A percentile compares a stretch with the other conserved stretches of the same genome.
phyloP scores from a whole-genome alignment of 345 rosid species.

The Iberis pinnata region DNA sequence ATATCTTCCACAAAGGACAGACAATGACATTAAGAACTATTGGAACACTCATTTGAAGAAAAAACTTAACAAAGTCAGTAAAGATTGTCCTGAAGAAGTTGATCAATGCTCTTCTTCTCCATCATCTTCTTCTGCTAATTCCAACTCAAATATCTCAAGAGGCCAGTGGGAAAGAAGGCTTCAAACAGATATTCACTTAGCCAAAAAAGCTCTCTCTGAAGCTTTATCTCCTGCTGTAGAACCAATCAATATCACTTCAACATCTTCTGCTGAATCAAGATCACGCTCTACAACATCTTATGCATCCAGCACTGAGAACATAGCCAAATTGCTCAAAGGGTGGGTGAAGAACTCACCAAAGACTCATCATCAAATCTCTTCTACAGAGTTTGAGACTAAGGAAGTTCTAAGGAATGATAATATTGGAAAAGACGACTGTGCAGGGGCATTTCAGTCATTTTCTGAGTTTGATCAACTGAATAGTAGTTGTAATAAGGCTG shows the following conservation, averaged over 20 bases:
- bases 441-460: constrained; percentile 41
- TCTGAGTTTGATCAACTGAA: constrained; percentile 42
- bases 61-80: constrained; percentile 38
- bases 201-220: constrained; percentile 55
- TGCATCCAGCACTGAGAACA: constrained; percentile 66
- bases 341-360: constrained; percentile 46
- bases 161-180: constrained; percentile 82
- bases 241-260: constrained; percentile 15
- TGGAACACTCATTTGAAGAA: not conserved
- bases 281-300: constrained; percentile 33
- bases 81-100: constrained; percentile 19
- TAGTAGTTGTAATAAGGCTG: constrained; percentile 29
- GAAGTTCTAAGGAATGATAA: constrained; percentile 21
- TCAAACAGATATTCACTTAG: constrained; percentile 64
- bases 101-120: constrained; percentile 29
- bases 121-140: constrained; percentile 28
- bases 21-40: constrained; percentile 73
- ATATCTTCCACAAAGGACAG: constrained; percentile 77
- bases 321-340: constrained; percentile 59
- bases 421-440: constrained; percentile 16
- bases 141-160: constrained; percentile 37
- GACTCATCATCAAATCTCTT: constrained; percentile 22
- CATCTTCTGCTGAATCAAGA: constrained; percentile 29
- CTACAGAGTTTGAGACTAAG: constrained; percentile 27
- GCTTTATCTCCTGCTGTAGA: constrained; percentile 52